Base-by-base conservation (phyloP, 257 asterid genomes). In the Fraxinus pennsylvanica region DNA sequence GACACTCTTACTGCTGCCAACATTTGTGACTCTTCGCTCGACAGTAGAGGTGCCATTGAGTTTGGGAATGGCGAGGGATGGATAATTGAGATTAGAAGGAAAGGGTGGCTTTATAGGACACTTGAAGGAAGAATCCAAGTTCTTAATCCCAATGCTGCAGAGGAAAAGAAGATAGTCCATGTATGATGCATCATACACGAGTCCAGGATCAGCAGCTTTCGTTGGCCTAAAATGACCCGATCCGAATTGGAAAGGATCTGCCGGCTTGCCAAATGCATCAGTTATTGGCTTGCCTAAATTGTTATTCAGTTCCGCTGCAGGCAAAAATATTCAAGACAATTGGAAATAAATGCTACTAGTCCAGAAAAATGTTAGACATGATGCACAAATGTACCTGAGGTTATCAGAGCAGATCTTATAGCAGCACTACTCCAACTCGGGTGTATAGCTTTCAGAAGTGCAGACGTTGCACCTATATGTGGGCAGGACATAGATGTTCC, bases 401-500 rank as follows among this genome's bases (percentile, higher is more conserved):
- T 94, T 54, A 90, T 85, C 14, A 94, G 84, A 73, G 99, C 99
- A 29, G 98, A 94, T 88, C 96, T 82, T 80, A 92, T 92, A 35
- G 98, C 99, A 30, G 98, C 98, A 76, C 96, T 90, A 74, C 94
- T 92, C 98, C 99, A 94, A 32, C 19, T 35, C 7, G 98, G 97
- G 77, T 92, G 96, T 29, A 94, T 80, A 73, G 96, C 95, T 87
- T 90, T 92, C 79, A 94, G 85, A 74, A 94, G 91, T 33, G 97
- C 99, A 2, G 93, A 83, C 6, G 94, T 85, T 1, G 88, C 99
- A 70, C 87, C 88, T 3, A 92, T 79, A 84, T 94, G 99, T 3
- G 99, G 99, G 85, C 97, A 91, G 22, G 99, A 87, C 99, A 94
- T 94, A 68, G 99, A 94, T 66, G 99, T 95, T 67, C 98, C 98